These are phyloP conservation scores for Diaporthe aspalathi DNA, from an alignment of 2,329 filamentous ascomycete species.

Conservation along the genomic window DNA sequence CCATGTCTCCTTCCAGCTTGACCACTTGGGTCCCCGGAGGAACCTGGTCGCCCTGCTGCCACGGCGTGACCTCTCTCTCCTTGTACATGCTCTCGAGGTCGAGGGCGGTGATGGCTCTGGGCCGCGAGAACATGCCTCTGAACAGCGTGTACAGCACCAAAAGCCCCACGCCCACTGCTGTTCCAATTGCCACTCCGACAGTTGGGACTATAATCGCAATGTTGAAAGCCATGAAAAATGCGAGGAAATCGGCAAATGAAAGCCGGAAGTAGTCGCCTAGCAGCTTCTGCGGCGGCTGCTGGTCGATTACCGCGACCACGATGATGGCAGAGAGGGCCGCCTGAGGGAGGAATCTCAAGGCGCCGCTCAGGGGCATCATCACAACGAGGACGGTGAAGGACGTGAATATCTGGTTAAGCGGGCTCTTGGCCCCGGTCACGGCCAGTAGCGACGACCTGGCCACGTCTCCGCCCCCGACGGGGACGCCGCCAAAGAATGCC, in stretches of 20 bases:
- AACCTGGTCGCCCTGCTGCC: constrained; percentile 13
- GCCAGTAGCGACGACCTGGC: constrained; percentile 26
- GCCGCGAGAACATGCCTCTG: constrained; percentile 27
- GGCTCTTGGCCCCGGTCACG: constrained; percentile 23
- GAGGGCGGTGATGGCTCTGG: neutral
- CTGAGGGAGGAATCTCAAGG: constrained; percentile 21
- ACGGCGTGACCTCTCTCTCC: neutral
- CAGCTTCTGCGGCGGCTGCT: constrained; percentile 29
- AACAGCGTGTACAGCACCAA: constrained; percentile 25
- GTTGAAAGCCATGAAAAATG: constrained; percentile 29
- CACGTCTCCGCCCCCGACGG: constrained; percentile 33
- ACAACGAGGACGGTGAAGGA: constrained; percentile 24
- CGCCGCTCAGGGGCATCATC: constrained; percentile 22
- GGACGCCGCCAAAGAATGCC: constrained; percentile 27
- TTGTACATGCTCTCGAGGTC: constrained; percentile 14
- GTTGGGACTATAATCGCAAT: constrained; percentile 17
- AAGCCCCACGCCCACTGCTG: constrained; percentile 6
- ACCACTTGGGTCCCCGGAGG: constrained; percentile 23
- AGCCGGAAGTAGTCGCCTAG: constrained; percentile 26
- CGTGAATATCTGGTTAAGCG: constrained; percentile 30
- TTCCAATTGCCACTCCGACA: neutral
- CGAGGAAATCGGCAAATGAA: constrained; percentile 31
- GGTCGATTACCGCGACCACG: constrained; percentile 29
- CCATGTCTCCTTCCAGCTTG: constrained; percentile 21
- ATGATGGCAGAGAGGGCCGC: constrained; percentile 20